A percentile compares a stretch with the other conserved stretches of the same genome.
Evolutionary conservation across 176 grass and related monocot species (phyloP).

Genomic region (Canna indica): DNA sequence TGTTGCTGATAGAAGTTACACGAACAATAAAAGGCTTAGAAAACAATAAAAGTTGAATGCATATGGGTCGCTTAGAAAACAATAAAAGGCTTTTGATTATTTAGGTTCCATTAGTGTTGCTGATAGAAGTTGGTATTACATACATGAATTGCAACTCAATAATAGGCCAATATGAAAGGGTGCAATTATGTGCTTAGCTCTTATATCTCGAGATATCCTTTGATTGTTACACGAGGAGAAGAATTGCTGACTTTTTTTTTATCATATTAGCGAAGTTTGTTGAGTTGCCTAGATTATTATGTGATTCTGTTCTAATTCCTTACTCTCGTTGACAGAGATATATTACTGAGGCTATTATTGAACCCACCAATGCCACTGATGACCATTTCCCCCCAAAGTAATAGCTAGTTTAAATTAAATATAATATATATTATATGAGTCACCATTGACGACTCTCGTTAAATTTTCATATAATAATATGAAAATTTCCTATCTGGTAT

Average conservation of each 20-base stretch:
- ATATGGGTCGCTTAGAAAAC: too few relatives aligned
- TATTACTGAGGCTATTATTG: conserved; percentile 67
- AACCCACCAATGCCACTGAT: conserved; percentile 50
- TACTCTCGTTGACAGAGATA: conserved; percentile 29
- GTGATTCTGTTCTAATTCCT: conserved; percentile 1
- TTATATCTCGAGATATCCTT: background rate
- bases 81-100: too few relatives aligned
- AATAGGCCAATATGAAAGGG: background rate
- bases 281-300: background rate
- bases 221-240: background rate
- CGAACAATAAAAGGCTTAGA: too few relatives aligned
- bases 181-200: background rate
- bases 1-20: too few relatives aligned
- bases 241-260: background rate
- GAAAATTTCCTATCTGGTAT: too few relatives aligned
- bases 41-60: too few relatives aligned
- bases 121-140: background rate
- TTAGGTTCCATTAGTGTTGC: background rate
- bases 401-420: too few relatives aligned
- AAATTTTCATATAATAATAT: too few relatives aligned
- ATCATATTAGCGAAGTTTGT: background rate
- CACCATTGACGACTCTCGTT: too few relatives aligned
- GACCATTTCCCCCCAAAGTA: too few relatives aligned
- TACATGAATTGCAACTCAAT: background rate
- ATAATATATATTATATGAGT: too few relatives aligned